Conservation (phyloP, 2,329 filamentous ascomycete genomes). For the Diaporthe sp. region DNA sequence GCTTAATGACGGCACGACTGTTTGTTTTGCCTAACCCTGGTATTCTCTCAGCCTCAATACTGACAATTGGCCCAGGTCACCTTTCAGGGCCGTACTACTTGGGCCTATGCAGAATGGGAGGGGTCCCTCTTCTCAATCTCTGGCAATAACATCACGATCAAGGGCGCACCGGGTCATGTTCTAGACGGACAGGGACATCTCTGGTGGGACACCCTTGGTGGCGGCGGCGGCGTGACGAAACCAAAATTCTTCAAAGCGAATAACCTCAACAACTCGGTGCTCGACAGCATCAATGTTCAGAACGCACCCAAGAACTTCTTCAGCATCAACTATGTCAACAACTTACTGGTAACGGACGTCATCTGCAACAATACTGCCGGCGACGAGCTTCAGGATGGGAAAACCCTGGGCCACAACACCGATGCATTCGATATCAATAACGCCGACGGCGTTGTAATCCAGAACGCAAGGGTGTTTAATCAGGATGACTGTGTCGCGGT, state of each 20-base stretch:
- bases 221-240: constrained; percentile 70
- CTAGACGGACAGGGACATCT: constrained; percentile 66
- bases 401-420: constrained; percentile 58
- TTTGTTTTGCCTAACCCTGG: constrained; percentile 32
- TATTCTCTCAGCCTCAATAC: constrained; percentile 27
- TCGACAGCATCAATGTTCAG: constrained; percentile 60
- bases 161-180: constrained; percentile 59
- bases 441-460: constrained; percentile 59
- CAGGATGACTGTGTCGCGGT: constrained; percentile 70
- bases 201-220: constrained; percentile 69
- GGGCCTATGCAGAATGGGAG: constrained; percentile 72
- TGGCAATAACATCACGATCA: constrained; percentile 65
- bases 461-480: constrained; percentile 62
- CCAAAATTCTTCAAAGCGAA: constrained; percentile 71
- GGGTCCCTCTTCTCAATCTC: constrained; percentile 72
- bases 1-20: constrained; percentile 60
- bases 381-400: constrained; percentile 47
- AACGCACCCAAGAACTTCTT: constrained; percentile 67
- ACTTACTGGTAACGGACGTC: constrained; percentile 58
- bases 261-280: constrained; percentile 59
- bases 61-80: constrained; percentile 53
- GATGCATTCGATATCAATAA: constrained; percentile 63
- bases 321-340: constrained; percentile 54
- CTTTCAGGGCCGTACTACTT: constrained; percentile 75
- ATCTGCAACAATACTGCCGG: constrained; percentile 69